Evolutionary conservation across 106 monocot genomes (phyloP).

Genomic region (Phalaenopsis aphrodite): DNA sequence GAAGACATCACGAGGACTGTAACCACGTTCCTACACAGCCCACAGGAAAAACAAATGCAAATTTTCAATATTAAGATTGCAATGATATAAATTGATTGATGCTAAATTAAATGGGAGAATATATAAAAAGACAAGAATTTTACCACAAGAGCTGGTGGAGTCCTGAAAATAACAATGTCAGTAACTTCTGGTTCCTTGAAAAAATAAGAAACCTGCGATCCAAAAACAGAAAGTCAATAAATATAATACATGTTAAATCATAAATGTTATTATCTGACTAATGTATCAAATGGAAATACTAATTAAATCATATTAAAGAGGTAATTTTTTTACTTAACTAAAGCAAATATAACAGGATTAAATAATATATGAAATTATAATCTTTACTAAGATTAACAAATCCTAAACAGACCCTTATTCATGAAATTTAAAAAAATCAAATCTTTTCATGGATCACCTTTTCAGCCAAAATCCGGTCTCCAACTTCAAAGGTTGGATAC

Average conservation of each 20-base stretch:
- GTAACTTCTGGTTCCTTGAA: conserved; percentile 71
- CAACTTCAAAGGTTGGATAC: conserved; percentile 72
- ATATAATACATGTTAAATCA: background rate
- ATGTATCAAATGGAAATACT: no score
- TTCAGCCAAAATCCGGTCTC: conserved; percentile 68
- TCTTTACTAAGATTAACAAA: no score
- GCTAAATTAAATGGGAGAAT: background rate
- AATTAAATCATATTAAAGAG: no score
- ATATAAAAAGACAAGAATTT: background rate
- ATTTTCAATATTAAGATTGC: background rate
- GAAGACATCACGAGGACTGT: conserved; percentile 72
- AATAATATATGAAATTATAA: no score
- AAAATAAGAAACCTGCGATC: conserved; percentile 76
- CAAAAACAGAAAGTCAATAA: background rate
- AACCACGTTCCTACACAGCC: conserved; percentile 49
- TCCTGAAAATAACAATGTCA: conserved; percentile 85
- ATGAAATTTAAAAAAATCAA: background rate
- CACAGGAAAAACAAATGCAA: background rate
- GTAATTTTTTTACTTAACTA: no score
- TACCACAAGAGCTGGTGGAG: conserved; percentile 68
- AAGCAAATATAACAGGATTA: no score
- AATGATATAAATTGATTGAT: background rate
- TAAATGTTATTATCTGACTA: background rate
- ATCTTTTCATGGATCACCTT: conserved; percentile 32
- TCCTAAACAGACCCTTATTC: no score